Evolutionary conservation across 805 yeast species (phyloP), one percentile per base, ranked within the genome.

Genomic region (Suhomyces sp.): DNA sequence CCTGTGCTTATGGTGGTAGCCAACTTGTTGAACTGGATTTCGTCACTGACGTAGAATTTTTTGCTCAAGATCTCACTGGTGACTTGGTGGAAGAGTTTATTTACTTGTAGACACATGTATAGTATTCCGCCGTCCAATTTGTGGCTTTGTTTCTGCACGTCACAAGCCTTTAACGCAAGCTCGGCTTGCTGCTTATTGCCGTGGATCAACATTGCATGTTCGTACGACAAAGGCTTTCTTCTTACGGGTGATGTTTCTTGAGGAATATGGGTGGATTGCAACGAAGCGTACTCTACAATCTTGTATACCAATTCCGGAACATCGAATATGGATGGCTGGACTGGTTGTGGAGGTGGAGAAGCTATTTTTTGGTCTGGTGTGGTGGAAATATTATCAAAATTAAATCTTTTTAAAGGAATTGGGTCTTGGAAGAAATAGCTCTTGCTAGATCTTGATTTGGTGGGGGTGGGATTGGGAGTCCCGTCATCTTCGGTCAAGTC

Each of bases 291-390:
- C 22, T 73, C 69, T 20, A 89, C 67, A 10, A 90, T 87, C 50
- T 76, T 74, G 54, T 75, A 67, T 13, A 90, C 72, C 48, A 90
- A 85, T 65, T 90, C 97, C 0, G 97, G 96, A 33, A 86, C 83
- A 47, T 76, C 73, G 60, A 90, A 86, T 7, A 90, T 85, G 59
- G 65, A 73, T 68, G 60, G 61, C 3, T 52, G 20, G 3, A 15
- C 19, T 8, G 37, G 27, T 46, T 20, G 37, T 6, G 12, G 37
- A 3, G 29, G 12, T 5, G 49, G 44, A 6, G 45, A 15, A 40
- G 29, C 19, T 20, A 12, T 7, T 15, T 24, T 22, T 17, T 40
- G 44, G n/a, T 2, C 9, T 10, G 48, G 33, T 6, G 13, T n/a
- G n/a, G 24, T 22, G 12, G 33, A 27, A 13, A 46, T 22, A 10